Conservation (phyloP, 2,329 filamentous ascomycete genomes). For the Talaromyces sp. region DNA sequence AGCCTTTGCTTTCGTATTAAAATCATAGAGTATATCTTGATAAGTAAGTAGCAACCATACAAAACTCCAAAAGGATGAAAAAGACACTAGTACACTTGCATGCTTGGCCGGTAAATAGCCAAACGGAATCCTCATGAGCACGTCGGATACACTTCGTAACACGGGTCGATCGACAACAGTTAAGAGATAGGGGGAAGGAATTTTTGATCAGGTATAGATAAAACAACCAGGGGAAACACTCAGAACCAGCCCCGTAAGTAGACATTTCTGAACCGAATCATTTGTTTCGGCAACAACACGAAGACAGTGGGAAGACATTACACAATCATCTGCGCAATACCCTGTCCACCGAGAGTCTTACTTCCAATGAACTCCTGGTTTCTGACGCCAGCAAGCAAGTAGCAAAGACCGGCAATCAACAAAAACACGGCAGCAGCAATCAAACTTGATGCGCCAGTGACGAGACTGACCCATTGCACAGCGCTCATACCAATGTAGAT, state of each 20-base stretch:
- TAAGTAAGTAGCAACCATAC: background rate
- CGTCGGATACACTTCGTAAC: background rate
- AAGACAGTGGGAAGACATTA: constrained; percentile 35
- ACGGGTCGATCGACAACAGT: background rate
- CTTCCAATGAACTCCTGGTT: constrained; percentile 57
- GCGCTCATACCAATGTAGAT: constrained; percentile 79
- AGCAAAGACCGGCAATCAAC: constrained; percentile 73
- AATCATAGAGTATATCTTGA: background rate
- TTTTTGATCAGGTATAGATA: background rate
- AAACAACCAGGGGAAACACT: background rate
- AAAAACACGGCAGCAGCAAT: constrained; percentile 85
- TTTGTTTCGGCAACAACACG: background rate
- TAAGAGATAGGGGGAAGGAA: background rate
- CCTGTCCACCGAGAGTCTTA: constrained; percentile 92
- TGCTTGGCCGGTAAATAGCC: background rate
- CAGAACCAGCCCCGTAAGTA: background rate
- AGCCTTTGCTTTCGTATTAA: background rate
- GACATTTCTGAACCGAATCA: background rate
- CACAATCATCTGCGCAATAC: constrained; percentile 97
- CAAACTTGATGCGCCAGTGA: constrained; percentile 63
- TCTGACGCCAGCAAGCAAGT: constrained; percentile 51
- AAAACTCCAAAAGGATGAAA: background rate
- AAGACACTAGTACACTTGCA: constrained; percentile 4
- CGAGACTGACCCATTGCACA: constrained; percentile 79
- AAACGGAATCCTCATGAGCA: constrained; percentile 4